Conservation (phyloP, 2,329 filamentous ascomycete species). For the Stagonosporopsis chrysanthemi region DNA sequence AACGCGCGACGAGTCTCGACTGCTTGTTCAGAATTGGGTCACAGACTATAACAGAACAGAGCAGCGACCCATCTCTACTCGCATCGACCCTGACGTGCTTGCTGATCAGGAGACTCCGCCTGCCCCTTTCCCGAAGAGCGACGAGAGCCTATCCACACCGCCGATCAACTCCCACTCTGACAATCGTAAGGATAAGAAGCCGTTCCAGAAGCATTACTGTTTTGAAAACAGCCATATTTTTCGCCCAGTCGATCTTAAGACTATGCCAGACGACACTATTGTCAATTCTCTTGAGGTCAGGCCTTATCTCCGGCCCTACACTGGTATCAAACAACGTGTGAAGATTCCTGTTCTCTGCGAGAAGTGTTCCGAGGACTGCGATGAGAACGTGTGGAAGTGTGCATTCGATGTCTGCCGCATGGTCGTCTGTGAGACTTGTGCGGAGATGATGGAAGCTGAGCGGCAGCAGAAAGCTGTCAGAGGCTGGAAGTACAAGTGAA, state of each 20-base stretch:
- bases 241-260: conserved; percentile 25
- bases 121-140: conserved; percentile 29
- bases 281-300: conserved; percentile 29
- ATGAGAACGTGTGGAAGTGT: conserved; percentile 32
- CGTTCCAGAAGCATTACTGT: conserved; percentile 26
- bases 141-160: conserved; percentile 1
- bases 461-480: conserved; percentile 21
- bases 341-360: conserved; percentile 30
- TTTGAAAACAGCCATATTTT: conserved; percentile 33
- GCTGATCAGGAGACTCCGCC: conserved; percentile 31
- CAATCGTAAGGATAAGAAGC: not conserved
- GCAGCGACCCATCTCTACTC: conserved; percentile 28
- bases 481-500: conserved; percentile 17
- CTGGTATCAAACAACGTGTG: conserved; percentile 26
- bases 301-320: conserved; percentile 22
- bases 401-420: conserved; percentile 29
- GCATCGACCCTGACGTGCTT: conserved; percentile 28
- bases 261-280: conserved; percentile 22
- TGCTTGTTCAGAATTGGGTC: conserved; percentile 30
- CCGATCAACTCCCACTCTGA: not conserved
- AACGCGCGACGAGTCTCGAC: conserved; percentile 20
- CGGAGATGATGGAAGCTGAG: conserved; percentile 28
- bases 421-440: conserved; percentile 28
- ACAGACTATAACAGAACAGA: conserved; percentile 21
- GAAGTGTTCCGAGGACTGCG: conserved; percentile 25